Percentiles rank a stretch among this genome's conserved stretches.
Evolutionary conservation across 2,329 filamentous ascomycete species (phyloP).

Genomic region (Trichoderma semiorbis): DNA sequence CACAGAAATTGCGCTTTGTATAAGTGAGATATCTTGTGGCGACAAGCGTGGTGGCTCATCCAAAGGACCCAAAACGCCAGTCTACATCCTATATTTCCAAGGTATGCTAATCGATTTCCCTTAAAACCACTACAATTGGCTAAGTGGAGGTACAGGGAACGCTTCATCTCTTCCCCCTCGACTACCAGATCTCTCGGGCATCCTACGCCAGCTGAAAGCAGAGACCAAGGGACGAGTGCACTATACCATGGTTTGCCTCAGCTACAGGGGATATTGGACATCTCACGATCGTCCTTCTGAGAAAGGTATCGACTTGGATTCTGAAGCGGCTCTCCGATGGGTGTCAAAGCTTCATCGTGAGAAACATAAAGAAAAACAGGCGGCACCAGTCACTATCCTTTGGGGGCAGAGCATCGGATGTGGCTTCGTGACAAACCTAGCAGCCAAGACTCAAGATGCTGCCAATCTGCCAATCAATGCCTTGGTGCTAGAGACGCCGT

Average conservation of each 20-base stretch:
- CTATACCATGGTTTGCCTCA: conserved; percentile 53
- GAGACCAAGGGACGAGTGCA: conserved; percentile 29
- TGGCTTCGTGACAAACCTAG: conserved; percentile 64
- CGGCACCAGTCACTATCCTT: conserved; percentile 48
- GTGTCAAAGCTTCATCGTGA: conserved; percentile 43
- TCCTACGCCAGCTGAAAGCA: conserved; percentile 45
- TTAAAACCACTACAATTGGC: neutral
- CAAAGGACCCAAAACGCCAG: conserved; percentile 26
- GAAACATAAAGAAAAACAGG: conserved; percentile 18
- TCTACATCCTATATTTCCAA: conserved; percentile 58
- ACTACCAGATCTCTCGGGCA: conserved; percentile 53
- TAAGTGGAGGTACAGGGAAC: conserved; percentile 44
- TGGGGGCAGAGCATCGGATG: conserved; percentile 79
- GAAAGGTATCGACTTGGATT: conserved; percentile 65
- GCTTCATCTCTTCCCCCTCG: conserved; percentile 56
- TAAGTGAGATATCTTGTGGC: conserved; percentile 40
- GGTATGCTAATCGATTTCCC: conserved; percentile 33
- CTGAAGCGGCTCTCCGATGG: conserved; percentile 62
- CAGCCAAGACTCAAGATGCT: conserved; percentile 35
- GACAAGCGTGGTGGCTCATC: conserved; percentile 4
- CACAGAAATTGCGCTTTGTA: conserved; percentile 59
- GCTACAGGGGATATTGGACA: conserved; percentile 74
- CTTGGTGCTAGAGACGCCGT: conserved; percentile 72
- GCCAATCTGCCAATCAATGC: conserved; percentile 41
- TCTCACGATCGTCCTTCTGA: conserved; percentile 70